These are phyloP conservation scores for Microstroma glucosiphilum DNA, from an alignment of 1,284 basidiomycete species.

Conservation along the genomic window DNA sequence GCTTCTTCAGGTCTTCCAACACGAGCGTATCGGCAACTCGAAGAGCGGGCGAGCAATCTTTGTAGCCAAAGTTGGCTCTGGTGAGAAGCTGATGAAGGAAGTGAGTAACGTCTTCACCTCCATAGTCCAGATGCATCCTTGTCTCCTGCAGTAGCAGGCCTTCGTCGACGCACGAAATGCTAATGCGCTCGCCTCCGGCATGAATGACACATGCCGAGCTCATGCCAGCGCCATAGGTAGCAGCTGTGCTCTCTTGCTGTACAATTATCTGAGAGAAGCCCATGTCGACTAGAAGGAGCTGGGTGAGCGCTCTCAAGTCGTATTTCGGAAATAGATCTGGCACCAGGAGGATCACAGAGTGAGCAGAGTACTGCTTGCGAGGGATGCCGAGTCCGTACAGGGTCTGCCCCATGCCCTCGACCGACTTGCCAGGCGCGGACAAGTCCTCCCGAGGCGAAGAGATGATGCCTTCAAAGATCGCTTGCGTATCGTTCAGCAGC, in stretches of 20 bases:
- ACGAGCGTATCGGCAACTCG: slow-evolving; percentile 37
- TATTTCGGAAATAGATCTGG: slow-evolving; percentile 83
- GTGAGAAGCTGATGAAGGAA: slow-evolving; percentile 76
- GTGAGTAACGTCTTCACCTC: slow-evolving; percentile 86
- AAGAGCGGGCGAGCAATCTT: slow-evolving; percentile 60
- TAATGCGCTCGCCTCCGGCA: slow-evolving; percentile 77
- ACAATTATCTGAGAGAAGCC: slow-evolving; percentile 54
- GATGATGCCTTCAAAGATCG: slow-evolving; percentile 40
- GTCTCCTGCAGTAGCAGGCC: slow-evolving; percentile 82
- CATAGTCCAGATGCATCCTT: slow-evolving; percentile 76
- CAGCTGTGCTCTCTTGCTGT: slow-evolving; percentile 68
- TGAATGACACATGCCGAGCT: slow-evolving; percentile 92
- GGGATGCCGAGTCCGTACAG: slow-evolving; percentile 40
- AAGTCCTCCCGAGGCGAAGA: slow-evolving; percentile 31
- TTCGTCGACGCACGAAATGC: slow-evolving; percentile 90
- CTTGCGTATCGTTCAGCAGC: slow-evolving; percentile 38
- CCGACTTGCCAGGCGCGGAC: slow-evolving; percentile 22
- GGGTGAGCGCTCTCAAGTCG: slow-evolving; percentile 73
- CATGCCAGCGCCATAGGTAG: slow-evolving; percentile 90
- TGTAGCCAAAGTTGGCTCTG: slow-evolving; percentile 80
- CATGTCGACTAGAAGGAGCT: slow-evolving; percentile 71
- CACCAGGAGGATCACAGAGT: slow-evolving; percentile 80
- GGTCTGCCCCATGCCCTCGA: slow-evolving; percentile 15
- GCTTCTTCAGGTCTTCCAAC: slow-evolving; percentile 43
- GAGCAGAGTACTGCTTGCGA: slow-evolving; percentile 43